A percentile compares a stretch with the other conserved stretches of the same genome.
Conservation (phyloP, 495 filamentous ascomycete species). For the Tuber melanosporum region DNA sequence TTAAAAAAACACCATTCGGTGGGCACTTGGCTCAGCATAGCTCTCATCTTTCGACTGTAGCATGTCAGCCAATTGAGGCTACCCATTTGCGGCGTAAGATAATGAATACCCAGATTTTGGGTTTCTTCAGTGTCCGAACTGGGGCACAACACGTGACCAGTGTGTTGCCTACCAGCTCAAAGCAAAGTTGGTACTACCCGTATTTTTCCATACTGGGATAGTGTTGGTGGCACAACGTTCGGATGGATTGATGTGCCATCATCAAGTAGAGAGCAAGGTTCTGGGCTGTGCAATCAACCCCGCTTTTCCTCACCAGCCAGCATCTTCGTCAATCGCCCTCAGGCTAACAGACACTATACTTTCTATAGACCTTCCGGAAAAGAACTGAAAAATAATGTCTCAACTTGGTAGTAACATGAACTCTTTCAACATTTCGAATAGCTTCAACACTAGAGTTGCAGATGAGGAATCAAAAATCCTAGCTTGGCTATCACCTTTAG, state of each 20-base stretch:
- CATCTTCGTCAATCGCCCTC: neutral
- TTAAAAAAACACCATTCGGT: too few relatives aligned
- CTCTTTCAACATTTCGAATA: neutral
- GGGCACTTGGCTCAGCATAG: too few relatives aligned
- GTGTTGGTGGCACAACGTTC: too few relatives aligned
- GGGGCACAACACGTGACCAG: too few relatives aligned
- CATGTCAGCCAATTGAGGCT: too few relatives aligned
- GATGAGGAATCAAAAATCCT: neutral
- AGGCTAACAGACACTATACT: neutral
- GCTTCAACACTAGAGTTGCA: neutral
- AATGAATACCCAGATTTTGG: too few relatives aligned
- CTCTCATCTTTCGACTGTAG: too few relatives aligned
- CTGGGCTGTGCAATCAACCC: neutral
- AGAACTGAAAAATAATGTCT: neutral
- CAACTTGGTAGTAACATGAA: neutral
- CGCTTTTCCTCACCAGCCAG: neutral
- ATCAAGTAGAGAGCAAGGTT: neutral
- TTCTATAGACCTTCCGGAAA: neutral
- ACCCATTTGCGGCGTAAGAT: too few relatives aligned
- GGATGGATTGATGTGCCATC: slow-evolving; percentile 4
- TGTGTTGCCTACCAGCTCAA: too few relatives aligned
- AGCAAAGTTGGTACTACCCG: too few relatives aligned
- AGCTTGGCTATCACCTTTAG: neutral
- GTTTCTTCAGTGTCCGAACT: too few relatives aligned
- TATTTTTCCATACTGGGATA: too few relatives aligned